These are phyloP conservation scores for Coemansia sp. DNA, from an alignment of 192 early-diverging fungal genomes.

Conservation along the genomic window DNA sequence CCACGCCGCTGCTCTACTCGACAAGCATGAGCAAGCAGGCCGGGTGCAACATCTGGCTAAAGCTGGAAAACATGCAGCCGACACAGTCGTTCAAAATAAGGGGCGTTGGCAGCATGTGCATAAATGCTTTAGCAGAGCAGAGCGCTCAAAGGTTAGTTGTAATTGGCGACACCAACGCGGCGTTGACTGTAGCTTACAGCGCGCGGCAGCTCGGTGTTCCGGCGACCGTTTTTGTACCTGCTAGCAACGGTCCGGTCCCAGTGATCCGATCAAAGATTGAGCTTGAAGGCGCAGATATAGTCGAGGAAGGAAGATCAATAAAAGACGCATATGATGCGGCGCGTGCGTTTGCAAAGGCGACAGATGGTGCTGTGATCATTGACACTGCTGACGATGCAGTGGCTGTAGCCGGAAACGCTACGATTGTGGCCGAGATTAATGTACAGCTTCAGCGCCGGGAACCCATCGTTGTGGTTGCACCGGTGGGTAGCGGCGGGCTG, in stretches of 20 bases:
- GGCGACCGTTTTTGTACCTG: constrained; percentile 62
- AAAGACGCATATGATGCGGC: constrained; percentile 37
- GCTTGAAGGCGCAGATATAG: constrained; percentile 58
- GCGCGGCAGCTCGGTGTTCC: constrained; percentile 61
- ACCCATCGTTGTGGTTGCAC: constrained; percentile 64
- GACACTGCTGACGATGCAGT: constrained; percentile 56
- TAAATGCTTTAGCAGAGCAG: constrained; percentile 53
- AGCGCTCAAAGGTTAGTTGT: constrained; percentile 57
- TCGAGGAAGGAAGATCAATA: constrained; percentile 35
- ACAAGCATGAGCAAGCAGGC: constrained; percentile 45
- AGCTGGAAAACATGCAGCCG: constrained; percentile 75
- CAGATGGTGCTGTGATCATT: constrained; percentile 41
- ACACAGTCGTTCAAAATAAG: constrained; percentile 78
- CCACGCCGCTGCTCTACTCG: constrained; percentile 49
- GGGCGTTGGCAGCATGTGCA: constrained; percentile 65
- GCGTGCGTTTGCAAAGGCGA: constrained; percentile 27
- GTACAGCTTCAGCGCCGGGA: constrained; percentile 57
- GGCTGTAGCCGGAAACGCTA: constrained; percentile 62
- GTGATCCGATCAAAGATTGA: constrained; percentile 60
- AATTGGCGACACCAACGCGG: constrained; percentile 65
- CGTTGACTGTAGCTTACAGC: constrained; percentile 66
- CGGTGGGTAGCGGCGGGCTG: constrained; percentile 71
- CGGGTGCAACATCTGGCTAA: constrained; percentile 68
- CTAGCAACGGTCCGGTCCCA: constrained; percentile 36
- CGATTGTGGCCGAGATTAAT: constrained; percentile 65